Conservation (phyloP, 108 stramenopile species). For the Nitzschia sp. region DNA sequence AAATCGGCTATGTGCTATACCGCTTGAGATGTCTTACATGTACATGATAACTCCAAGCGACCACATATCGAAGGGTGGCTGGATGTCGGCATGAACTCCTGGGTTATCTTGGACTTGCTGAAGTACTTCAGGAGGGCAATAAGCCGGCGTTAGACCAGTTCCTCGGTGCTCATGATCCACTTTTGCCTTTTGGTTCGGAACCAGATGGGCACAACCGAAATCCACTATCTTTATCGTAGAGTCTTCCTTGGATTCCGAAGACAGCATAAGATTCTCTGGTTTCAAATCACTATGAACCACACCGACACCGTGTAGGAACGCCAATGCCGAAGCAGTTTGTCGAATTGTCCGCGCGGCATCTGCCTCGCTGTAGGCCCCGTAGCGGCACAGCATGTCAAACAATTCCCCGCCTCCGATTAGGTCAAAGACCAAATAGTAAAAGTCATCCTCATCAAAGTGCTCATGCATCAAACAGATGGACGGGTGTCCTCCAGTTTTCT, state of each 20-base stretch:
- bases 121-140: constrained; percentile 77
- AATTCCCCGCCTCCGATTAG: constrained; percentile 65
- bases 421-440: constrained; percentile 75
- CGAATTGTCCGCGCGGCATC: constrained; percentile 59
- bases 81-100: constrained; percentile 18
- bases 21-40: constrained; percentile 8
- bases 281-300: constrained; percentile 72
- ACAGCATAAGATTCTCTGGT: constrained; percentile 73
- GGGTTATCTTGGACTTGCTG: constrained; percentile 13
- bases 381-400: constrained; percentile 66
- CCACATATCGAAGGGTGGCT: constrained; percentile 66
- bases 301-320: constrained; percentile 67
- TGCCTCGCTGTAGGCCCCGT: constrained; percentile 67
- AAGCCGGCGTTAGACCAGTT: constrained; percentile 57
- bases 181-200: background rate
- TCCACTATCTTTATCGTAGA: constrained; percentile 73
- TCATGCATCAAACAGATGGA: constrained; percentile 59
- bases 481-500: constrained; percentile 69
- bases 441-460: constrained; percentile 55
- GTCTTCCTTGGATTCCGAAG: constrained; percentile 42
- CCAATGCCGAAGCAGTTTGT: constrained; percentile 63
- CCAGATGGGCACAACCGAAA: constrained; percentile 74
- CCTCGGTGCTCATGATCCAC: background rate
- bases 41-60: constrained; percentile 73
- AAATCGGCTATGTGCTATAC: background rate